Percentiles rank a stretch among this genome's conserved stretches.
Evolutionary conservation across 106 monocot species (phyloP).

Genomic region (Alisma plantagoaquatica): DNA sequence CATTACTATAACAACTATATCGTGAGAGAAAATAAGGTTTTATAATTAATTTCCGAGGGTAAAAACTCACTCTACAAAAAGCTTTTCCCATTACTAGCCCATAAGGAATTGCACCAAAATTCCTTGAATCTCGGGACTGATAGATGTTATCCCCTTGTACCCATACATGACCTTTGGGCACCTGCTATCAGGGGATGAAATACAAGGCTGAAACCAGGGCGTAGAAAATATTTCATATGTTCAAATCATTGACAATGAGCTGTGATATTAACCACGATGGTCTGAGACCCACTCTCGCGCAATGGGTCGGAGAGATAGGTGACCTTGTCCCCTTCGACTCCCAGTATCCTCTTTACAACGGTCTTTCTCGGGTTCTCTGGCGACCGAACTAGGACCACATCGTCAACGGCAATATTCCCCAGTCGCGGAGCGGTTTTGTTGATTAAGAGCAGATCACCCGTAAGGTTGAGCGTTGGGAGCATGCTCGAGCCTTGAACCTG

Average conservation of each 20-base stretch:
- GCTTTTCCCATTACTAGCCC: constrained; percentile 60
- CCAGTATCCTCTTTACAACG: constrained; percentile 60
- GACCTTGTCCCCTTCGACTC: constrained; percentile 67
- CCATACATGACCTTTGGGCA: constrained; percentile 83
- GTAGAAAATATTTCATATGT: background rate
- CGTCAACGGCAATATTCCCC: constrained; percentile 33
- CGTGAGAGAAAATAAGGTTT: background rate
- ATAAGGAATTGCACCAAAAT: constrained; percentile 61
- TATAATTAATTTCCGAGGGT: background rate
- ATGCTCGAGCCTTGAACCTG: constrained; percentile 76
- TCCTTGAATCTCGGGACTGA: constrained; percentile 73
- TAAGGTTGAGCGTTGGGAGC: constrained; percentile 67
- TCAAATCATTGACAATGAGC: background rate
- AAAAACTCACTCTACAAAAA: constrained; percentile 56
- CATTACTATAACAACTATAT: background rate
- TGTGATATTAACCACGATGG: constrained; percentile 38
- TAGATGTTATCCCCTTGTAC: constrained; percentile 84
- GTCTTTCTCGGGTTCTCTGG: constrained; percentile 65
- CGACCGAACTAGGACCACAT: constrained; percentile 52
- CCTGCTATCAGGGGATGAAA: constrained; percentile 24
- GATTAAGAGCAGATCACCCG: constrained; percentile 67
- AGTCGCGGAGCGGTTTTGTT: constrained; percentile 34
- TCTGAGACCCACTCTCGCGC: constrained; percentile 17
- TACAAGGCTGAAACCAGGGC: background rate
- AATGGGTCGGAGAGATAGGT: constrained; percentile 38